Conservation (phyloP, 169 alveolate genomes). For the Toxoplasma gondii region DNA sequence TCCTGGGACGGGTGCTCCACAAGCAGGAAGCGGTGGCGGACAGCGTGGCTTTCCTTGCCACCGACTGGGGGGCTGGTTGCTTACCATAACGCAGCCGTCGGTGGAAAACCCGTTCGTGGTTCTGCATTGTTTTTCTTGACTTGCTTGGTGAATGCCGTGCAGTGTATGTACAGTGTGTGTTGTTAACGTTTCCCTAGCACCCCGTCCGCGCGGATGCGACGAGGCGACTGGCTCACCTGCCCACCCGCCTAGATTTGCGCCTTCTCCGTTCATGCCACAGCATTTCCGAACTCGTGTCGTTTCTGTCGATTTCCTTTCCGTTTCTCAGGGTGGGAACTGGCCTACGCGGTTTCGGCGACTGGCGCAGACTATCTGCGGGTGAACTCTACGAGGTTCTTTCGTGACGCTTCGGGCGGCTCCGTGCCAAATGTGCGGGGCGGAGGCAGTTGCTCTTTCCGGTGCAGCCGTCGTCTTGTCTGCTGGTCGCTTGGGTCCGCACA, state of each 20-base stretch:
- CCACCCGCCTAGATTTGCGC: not conserved
- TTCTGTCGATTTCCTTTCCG: not conserved
- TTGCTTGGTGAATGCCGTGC: not conserved
- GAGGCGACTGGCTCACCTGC: not conserved
- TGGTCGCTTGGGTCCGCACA: slow-evolving; percentile 2
- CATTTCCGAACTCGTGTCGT: no score
- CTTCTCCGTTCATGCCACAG: not conserved
- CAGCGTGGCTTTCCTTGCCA: not conserved
- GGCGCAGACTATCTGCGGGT: not conserved
- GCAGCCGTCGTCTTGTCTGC: not conserved
- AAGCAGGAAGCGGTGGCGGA: not conserved
- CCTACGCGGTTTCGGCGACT: not conserved
- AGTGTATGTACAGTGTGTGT: not conserved
- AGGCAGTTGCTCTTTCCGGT: not conserved
- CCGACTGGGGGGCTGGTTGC: not conserved
- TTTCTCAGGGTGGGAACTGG: not conserved
- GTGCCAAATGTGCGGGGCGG: not conserved
- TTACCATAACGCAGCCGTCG: not conserved
- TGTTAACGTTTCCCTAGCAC: not conserved
- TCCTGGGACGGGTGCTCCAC: not conserved
- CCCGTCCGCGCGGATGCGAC: not conserved
- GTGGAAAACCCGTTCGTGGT: not conserved
- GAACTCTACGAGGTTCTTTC: not conserved
- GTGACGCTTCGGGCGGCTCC: not conserved
- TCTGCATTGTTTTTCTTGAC: not conserved